A percentile compares a stretch with the other conserved stretches of the same genome.
phyloP scores from a whole-genome alignment of 2,329 filamentous ascomycete genomes.

The Diaporthe batatas region DNA sequence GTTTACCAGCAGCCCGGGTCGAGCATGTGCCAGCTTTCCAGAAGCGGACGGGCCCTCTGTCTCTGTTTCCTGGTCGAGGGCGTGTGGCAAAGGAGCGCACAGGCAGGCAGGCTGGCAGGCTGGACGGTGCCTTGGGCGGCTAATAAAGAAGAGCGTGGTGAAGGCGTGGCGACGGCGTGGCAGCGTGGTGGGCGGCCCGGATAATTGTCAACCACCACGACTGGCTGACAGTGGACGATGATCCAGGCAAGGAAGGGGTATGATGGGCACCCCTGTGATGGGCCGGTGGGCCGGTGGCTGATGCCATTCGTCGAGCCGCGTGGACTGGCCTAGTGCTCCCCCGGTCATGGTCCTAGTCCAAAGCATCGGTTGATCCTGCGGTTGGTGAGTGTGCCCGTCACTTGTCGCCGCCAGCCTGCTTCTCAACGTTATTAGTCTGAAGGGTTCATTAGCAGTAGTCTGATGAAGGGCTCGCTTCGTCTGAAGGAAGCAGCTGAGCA shows the following conservation, averaged over 20 bases:
- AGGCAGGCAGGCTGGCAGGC: too few species aligned
- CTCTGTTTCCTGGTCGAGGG: background rate
- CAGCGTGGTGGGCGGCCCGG: constrained; percentile 9
- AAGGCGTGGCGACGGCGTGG: too few species aligned
- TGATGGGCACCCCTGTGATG: constrained; percentile 29
- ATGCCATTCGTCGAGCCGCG: constrained; percentile 24
- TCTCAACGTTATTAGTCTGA: too few species aligned
- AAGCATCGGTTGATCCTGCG: constrained; percentile 22
- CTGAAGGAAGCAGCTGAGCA: background rate
- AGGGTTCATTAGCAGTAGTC: too few species aligned
- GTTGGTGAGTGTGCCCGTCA: constrained; percentile 28
- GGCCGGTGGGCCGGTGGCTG: constrained; percentile 14
- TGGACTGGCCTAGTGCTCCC: background rate
- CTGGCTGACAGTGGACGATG: background rate
- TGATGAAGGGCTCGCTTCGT: background rate
- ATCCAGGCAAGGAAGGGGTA: background rate
- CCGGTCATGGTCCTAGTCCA: background rate
- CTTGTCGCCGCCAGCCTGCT: constrained; percentile 3
- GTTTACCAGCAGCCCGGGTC: constrained; percentile 20
- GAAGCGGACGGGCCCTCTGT: background rate
- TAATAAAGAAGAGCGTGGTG: constrained; percentile 4
- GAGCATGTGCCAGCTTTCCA: background rate
- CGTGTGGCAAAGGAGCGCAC: background rate
- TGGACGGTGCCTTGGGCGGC: constrained; percentile 7
- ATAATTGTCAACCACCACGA: background rate